Percentiles rank a stretch among this genome's conserved stretches.
phyloP scores from a whole-genome alignment of 768 basidiomycete species.

The Pisolithus albus region DNA sequence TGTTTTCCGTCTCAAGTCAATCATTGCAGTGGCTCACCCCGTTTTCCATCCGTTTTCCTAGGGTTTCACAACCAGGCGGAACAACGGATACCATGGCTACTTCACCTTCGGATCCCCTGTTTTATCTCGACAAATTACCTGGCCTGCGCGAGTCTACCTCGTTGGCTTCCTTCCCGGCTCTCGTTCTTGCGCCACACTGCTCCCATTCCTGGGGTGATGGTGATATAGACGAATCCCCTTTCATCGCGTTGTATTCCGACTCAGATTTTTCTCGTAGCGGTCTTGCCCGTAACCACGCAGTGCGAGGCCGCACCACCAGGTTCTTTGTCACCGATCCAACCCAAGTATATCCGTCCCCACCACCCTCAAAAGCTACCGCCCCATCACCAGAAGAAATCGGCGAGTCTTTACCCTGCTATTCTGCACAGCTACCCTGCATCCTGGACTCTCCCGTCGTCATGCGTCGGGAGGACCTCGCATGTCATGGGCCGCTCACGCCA shows the following conservation, averaged over 20 bases:
- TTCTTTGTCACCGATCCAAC: slow-evolving; percentile 15
- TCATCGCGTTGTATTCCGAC: slow-evolving; percentile 15
- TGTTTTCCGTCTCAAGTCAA: neutral
- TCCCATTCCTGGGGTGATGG: slow-evolving; percentile 7
- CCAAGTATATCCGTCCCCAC: slow-evolving; percentile 24
- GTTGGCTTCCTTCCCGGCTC: slow-evolving; percentile 8
- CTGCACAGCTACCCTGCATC: slow-evolving; percentile 24
- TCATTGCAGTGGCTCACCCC: neutral
- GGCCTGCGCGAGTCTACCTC: slow-evolving; percentile 6
- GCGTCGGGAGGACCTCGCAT: slow-evolving; percentile 24
- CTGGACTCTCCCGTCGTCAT: slow-evolving; percentile 31
- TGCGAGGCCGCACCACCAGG: slow-evolving; percentile 6
- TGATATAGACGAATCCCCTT: slow-evolving; percentile 18
- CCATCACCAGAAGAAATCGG: slow-evolving; percentile 21
- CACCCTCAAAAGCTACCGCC: slow-evolving; percentile 20
- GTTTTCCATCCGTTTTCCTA: slow-evolving; percentile 8
- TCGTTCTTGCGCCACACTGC: slow-evolving; percentile 10
- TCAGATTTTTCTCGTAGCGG: slow-evolving; percentile 10
- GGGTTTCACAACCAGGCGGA: slow-evolving; percentile 29
- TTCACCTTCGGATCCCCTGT: slow-evolving; percentile 24
- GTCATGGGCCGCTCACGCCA: slow-evolving; percentile 33
- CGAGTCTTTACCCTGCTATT: slow-evolving; percentile 15
- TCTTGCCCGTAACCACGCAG: slow-evolving; percentile 13
- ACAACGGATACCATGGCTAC: slow-evolving; percentile 28
- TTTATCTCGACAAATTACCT: slow-evolving; percentile 9